A percentile compares a stretch with the other conserved stretches of the same genome.
Evolutionary conservation across 768 basidiomycete genomes (phyloP).

Genomic region (Serpula lacrymans): DNA sequence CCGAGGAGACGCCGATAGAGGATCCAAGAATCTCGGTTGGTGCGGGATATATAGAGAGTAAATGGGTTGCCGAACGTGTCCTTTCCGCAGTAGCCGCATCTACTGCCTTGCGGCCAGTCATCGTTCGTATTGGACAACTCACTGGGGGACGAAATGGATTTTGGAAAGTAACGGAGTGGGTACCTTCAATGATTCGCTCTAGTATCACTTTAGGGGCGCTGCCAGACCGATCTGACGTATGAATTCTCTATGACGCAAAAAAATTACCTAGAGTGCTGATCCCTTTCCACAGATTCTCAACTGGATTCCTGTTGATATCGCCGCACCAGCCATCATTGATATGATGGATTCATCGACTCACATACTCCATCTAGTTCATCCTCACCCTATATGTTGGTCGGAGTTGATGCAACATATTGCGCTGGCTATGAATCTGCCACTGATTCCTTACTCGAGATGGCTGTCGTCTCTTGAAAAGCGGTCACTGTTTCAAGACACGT

Average conservation of each 20-base stretch:
- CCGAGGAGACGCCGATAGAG: slow-evolving; percentile 5
- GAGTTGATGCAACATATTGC: slow-evolving; percentile 13
- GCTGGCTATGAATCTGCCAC: slow-evolving; percentile 15
- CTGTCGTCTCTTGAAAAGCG: slow-evolving; percentile 7
- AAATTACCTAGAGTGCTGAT: not conserved
- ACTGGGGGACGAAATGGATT: slow-evolving; percentile 27
- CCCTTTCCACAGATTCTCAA: slow-evolving; percentile 10
- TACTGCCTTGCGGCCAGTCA: slow-evolving; percentile 13
- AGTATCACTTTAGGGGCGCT: slow-evolving; percentile 10
- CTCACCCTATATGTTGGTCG: slow-evolving; percentile 17
- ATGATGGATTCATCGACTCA: slow-evolving; percentile 15
- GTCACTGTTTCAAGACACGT: too few relatives aligned
- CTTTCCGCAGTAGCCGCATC: slow-evolving; percentile 12
- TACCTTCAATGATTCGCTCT: slow-evolving; percentile 31
- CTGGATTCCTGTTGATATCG: slow-evolving; percentile 24
- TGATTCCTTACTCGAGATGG: slow-evolving; percentile 24
- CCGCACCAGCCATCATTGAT: slow-evolving; percentile 22
- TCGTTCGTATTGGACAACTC: slow-evolving; percentile 34
- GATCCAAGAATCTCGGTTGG: slow-evolving; percentile 11
- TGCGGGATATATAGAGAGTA: slow-evolving; percentile 30
- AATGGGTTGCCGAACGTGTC: slow-evolving; percentile 26
- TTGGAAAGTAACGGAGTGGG: slow-evolving; percentile 36
- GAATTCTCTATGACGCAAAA: not conserved
- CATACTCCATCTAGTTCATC: slow-evolving; percentile 22
- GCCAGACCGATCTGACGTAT: slow-evolving; percentile 12